phyloP scores from a whole-genome alignment of 441 rosid species.

The Syzygium malaccense region DNA sequence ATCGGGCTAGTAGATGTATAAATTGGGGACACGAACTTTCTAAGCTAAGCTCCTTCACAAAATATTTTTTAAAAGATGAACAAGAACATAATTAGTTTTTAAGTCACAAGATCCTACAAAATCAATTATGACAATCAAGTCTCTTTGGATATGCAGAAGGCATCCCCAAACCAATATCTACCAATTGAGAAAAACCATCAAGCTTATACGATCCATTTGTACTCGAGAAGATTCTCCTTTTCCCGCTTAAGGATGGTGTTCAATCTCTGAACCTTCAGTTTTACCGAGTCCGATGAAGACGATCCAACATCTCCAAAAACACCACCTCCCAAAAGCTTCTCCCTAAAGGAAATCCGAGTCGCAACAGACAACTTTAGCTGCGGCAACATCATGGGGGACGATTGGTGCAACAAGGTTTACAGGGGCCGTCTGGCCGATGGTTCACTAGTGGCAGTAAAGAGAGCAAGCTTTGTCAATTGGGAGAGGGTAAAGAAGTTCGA shows the following conservation, averaged over 20 bases:
- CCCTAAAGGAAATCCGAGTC: neutral
- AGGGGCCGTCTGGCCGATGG: neutral
- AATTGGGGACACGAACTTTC: neutral
- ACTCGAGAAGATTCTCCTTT: neutral
- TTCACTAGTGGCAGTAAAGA: neutral
- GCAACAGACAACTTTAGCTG: neutral
- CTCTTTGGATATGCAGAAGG: neutral
- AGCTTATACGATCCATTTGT: neutral
- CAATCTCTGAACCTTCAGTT: neutral
- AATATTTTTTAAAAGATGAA: neutral
- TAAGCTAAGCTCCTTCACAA: neutral
- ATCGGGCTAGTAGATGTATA: no score
- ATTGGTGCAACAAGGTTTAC: neutral
- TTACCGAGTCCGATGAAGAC: neutral
- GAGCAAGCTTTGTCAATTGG: neutral
- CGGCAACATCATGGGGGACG: neutral
- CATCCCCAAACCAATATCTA: neutral
- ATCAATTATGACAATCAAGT: neutral
- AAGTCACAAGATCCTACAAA: neutral
- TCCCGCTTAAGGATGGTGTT: neutral
- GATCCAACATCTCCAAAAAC: neutral
- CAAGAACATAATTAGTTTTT: neutral
- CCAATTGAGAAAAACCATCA: neutral
- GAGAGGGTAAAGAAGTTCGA: neutral
- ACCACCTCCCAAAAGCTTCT: neutral